These are phyloP conservation scores for Metschnikowia cerradonensis DNA, from an alignment of 805 yeast species.

Conservation along the genomic window DNA sequence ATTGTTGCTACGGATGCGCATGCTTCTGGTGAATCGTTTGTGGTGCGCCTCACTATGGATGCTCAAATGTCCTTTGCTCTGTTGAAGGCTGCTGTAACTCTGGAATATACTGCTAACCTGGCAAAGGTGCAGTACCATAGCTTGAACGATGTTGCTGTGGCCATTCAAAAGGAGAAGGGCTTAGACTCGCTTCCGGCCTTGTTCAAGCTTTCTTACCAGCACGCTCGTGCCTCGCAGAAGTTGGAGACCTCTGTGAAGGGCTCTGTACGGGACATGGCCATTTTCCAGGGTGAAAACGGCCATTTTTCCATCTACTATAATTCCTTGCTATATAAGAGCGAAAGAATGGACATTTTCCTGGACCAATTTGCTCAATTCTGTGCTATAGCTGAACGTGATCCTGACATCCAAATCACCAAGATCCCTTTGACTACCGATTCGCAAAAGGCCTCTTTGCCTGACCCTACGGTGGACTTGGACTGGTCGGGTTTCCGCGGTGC, in stretches of 20 bases:
- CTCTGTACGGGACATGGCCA: conserved; percentile 60
- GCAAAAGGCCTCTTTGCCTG: conserved; percentile 66
- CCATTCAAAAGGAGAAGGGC: conserved; percentile 46
- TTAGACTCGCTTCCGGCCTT: conserved; percentile 59
- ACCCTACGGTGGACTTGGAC: conserved; percentile 81
- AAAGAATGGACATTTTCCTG: conserved; percentile 63
- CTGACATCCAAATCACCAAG: conserved; percentile 48
- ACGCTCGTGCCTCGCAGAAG: conserved; percentile 36
- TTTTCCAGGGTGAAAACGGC: conserved; percentile 35
- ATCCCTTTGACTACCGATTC: conserved; percentile 65
- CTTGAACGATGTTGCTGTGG: conserved; percentile 53
- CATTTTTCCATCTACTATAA: conserved; percentile 59
- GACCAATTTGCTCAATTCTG: conserved; percentile 68
- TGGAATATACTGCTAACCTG: conserved; percentile 34
- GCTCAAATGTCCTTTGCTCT: conserved; percentile 53
- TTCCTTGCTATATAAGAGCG: conserved; percentile 64
- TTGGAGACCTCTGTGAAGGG: conserved; percentile 48
- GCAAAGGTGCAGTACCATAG: conserved; percentile 39
- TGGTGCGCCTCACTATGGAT: conserved; percentile 59
- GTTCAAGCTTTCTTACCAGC: conserved; percentile 58
- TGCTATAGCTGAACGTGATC: conserved; percentile 30
- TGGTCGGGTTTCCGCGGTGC: conserved; percentile 93
- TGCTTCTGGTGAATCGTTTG: conserved; percentile 42
- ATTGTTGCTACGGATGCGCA: conserved; percentile 68
- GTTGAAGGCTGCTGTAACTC: conserved; percentile 43